Base-by-base conservation (phyloP, 108 stramenopile genomes). In the Fistulifera pelliculosa region DNA sequence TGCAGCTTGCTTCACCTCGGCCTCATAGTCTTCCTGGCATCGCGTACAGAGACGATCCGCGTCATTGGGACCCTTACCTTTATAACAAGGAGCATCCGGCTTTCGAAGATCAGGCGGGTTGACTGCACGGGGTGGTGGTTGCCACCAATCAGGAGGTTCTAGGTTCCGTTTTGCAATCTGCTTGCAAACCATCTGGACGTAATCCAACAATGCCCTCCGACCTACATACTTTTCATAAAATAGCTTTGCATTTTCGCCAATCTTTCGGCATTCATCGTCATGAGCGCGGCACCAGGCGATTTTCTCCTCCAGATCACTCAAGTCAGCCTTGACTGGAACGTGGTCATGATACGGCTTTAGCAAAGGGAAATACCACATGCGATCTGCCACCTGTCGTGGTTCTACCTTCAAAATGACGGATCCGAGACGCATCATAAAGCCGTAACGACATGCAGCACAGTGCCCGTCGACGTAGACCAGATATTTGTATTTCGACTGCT, bases 401-500 rank as follows among this genome's bases (percentile, higher is more conserved):
- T 65, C 84, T 39, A 98, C 98, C 72, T 96, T 97, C 42, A 99
- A 70, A 62, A 99, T 99, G 27, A 99, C 98, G 45, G 80, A 79
- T 7, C 98, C 98, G 42, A 99, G 73, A 3, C 96, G 90, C 97
- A 99, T 99, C 94, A 99, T 96, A 73, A 98, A 99, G 3, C 87
- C 95, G 68, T 99, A 99, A 66, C 98, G 94, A 76, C 95, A 98
- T 43, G 98, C 98, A 38, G 98, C 98, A 69, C 98, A 99, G 68
- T 99, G 98, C 13, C 98, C 98, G 67, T 99, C 98, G 0, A 94
- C 89, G 70, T 99, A 99, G 17, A 99, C 75, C 62, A 98, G 60
- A 77, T 97, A 98, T 66, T 98, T 98, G 70, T 93, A 99, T 65
- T 73, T 90, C 38, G 80, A 83, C 65, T 99, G 99, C 66, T 98